These are phyloP conservation scores for Geranomyces michiganensis DNA, from an alignment of 192 early-diverging fungal genomes.

Conservation along the genomic window DNA sequence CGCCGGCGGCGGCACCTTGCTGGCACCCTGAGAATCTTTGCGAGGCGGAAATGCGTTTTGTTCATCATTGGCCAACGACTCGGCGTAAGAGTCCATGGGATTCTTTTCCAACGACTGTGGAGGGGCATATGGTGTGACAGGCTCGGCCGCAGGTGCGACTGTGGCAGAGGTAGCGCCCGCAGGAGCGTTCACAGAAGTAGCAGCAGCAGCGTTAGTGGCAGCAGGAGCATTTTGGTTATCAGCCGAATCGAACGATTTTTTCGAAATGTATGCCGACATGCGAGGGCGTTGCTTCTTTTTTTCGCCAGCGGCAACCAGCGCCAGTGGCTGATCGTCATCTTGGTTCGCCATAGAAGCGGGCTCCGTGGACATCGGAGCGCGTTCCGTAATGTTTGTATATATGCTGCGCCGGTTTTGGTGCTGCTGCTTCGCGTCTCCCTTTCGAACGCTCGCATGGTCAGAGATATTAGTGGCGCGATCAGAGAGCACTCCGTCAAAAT, in stretches of 20 bases:
- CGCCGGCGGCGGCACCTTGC: background rate
- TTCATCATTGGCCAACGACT: background rate
- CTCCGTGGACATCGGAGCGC: too few relatives aligned
- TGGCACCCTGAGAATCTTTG: background rate
- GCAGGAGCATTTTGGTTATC: background rate
- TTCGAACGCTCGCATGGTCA: background rate
- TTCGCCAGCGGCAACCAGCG: background rate
- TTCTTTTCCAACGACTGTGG: background rate
- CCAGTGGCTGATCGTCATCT: slow-evolving; percentile 2
- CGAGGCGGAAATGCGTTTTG: background rate
- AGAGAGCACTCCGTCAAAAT: background rate
- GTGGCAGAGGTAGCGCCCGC: background rate
- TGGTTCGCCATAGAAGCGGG: background rate
- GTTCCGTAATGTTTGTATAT: background rate
- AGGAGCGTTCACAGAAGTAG: too few relatives aligned
- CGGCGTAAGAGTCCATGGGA: background rate
- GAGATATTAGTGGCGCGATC: background rate
- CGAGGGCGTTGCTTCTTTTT: background rate
- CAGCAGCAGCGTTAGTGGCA: background rate
- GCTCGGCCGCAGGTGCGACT: background rate
- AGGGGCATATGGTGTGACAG: background rate
- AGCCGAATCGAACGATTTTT: background rate
- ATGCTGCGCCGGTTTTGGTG: background rate
- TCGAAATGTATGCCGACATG: slow-evolving; percentile 13
- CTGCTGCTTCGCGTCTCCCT: background rate